Percentiles rank a stretch among this genome's conserved stretches.
Conservation (phyloP, 257 asterid species). For the Solanum sejunctum region DNA sequence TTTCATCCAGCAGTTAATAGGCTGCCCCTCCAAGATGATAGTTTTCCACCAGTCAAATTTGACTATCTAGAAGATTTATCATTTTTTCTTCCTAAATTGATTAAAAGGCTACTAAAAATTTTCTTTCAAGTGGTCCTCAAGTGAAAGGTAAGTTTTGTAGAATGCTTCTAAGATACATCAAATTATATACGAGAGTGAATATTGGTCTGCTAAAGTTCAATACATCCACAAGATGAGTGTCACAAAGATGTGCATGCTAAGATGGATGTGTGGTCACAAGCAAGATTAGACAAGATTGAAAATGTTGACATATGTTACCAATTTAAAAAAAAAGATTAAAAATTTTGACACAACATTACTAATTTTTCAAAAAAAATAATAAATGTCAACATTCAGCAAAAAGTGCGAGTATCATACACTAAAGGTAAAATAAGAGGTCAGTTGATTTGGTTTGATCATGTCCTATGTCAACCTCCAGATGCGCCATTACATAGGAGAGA, state of each 20-base stretch:
- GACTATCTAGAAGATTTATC: background rate
- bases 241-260: background rate
- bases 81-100: background rate
- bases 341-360: background rate
- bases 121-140: background rate
- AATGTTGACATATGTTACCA: background rate
- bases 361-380: background rate
- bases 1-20: background rate
- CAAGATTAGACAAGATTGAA: background rate
- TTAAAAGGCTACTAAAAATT: background rate
- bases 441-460: background rate
- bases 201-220: background rate
- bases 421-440: background rate
- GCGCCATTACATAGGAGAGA: background rate
- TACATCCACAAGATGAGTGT: background rate
- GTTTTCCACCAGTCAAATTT: background rate
- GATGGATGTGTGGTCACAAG: background rate
- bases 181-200: background rate
- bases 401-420: background rate
- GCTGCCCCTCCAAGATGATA: background rate
- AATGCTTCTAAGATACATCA: background rate
- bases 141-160: background rate
- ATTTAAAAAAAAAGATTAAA: no score
- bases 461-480: background rate
- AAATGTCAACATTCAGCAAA: background rate